Evolutionary conservation across 371 early-diverging fungal species (phyloP), one percentile per base, ranked within the genome.

Genomic region (Mortierella sp.): DNA sequence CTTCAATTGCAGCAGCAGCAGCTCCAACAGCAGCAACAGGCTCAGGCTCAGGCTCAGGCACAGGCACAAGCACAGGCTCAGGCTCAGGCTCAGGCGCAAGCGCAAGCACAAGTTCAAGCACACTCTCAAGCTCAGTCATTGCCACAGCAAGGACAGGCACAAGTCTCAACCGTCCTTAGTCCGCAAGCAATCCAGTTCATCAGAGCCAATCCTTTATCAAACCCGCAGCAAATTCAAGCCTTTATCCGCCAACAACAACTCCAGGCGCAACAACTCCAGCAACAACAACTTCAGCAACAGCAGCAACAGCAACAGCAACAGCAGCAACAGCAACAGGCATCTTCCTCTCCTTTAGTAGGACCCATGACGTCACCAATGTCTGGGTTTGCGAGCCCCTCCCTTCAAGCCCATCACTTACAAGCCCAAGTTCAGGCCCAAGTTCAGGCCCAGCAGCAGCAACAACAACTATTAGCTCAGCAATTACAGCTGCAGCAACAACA

Each of bases 361-460:
- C 76, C 81, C 41, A 74, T 80, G 76, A 71, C 76, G 9, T 80
- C 81, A 3, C 81, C 81, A 4, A 67, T 80, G 81, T 58, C 81
- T 7, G 81, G 81, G 2, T 80, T 80, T 41, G 76, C 81, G 40
- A 80, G 81, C 36, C 81, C 81, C 0, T 60, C 68, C 4, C 52
- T 80, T 32, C 81, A 80, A 47, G 72, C 80, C 4, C 80, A 74
- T 36, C 68, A 70, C 21, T 45, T 80, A 22, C 72, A 70, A 10
- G 70, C 60, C 24, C 75, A 75, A 41, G 58, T 24, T 40, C 72
- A 72, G 21, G 65, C 66, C 1, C 69, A 74, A 33, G 61, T 55
- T 16, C 71, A 69, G 50, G 63, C 70, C 4, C 76, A 76, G 43
- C 77, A 72, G 57, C 69, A 69, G 24, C 67, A 62, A 19, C 67